Evolutionary conservation across 176 grass and related monocot species (phyloP).

Genomic region (sorghum (Sorghum bicolor)): Sorghum_bicolor_NCBIv3 NC_012877.2:3567001-3567500

Average conservation of each 20-base stretch:
- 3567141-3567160: conserved; percentile 14
- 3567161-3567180: conserved; percentile 31
- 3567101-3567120: conserved; percentile 20
- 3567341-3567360: background rate
- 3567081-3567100: background rate
- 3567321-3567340: conserved; percentile 8
- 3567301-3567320: conserved; percentile 39
- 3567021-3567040: background rate
- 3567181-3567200: conserved; percentile 14
- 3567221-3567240: conserved; percentile 40
- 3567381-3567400: conserved; percentile 9
- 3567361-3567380: background rate
- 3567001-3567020: background rate
- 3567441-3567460: background rate
- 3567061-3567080: background rate
- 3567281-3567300: background rate
- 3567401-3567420: conserved; percentile 13
- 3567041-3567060: background rate
- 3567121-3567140: conserved; percentile 22
- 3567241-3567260: conserved; percentile 6
- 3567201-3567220: conserved; percentile 18
- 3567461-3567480: background rate
- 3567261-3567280: conserved; percentile 9
- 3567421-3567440: conserved; percentile 7
- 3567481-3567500: background rate